These are phyloP conservation scores for Luzula sylvatica DNA, from an alignment of 176 grass and related monocot genomes.

Conservation along the genomic window DNA sequence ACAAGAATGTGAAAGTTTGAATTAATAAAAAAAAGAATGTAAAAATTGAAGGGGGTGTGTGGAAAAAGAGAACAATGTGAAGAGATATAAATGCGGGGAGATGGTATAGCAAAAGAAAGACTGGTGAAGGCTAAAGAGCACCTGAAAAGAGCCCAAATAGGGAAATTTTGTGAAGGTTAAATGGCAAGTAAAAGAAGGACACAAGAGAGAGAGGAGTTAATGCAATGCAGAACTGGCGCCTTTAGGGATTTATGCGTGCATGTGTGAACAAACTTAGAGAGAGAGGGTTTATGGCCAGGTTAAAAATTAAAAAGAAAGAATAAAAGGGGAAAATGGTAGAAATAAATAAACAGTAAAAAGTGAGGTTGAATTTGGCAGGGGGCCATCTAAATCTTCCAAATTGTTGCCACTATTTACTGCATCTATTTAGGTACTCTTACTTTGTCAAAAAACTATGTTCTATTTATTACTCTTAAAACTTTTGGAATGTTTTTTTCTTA, in stretches of 20 bases:
- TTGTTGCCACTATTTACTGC: constrained; percentile 30
- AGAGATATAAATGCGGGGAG: constrained; percentile 1
- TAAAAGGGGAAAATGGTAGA: constrained; percentile 5
- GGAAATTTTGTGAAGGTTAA: constrained; percentile 49
- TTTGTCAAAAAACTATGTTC: constrained; percentile 19
- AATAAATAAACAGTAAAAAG: constrained; percentile 16
- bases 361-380: constrained; percentile 14
- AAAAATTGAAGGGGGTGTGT: background rate
- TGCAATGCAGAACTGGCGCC: constrained; percentile 23
- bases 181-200: constrained; percentile 23
- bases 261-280: constrained; percentile 30
- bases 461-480: constrained; percentile 12
- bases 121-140: constrained; percentile 21
- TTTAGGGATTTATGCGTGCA: constrained; percentile 44
- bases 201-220: background rate
- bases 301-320: constrained; percentile 21
- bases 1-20: too few species aligned
- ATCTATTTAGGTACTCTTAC: constrained; percentile 11
- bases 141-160: constrained; percentile 51
- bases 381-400: constrained; percentile 11
- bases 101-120: constrained; percentile 4
- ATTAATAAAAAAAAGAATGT: background rate
- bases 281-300: constrained; percentile 1
- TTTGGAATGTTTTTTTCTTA: background rate
- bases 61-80: background rate